Evolutionary conservation across 768 basidiomycete genomes (phyloP), one percentile per base, ranked within the genome.

Genomic region (Russula emetica): DNA sequence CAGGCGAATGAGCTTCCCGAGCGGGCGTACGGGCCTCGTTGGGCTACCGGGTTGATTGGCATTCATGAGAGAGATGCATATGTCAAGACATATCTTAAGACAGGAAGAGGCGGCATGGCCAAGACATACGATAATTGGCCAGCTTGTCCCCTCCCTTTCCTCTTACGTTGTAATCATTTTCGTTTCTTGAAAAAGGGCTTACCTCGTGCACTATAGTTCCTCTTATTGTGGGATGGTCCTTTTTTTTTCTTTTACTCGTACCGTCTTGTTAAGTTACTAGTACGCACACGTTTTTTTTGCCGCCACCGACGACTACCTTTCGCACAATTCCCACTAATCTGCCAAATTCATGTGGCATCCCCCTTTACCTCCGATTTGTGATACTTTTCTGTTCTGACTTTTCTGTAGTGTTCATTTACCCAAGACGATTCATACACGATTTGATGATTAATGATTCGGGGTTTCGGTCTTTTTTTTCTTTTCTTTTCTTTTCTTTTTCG

Each of bases 1-100:
- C 52, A 67, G 67, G 58, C 53, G 66, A 32, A 68, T 68, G 67
- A 68, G 67, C 55, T 67, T 67, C 62, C 65, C 58, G 18, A 47
- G 63, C 14, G 62, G 51, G 18, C 65, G 65, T 38, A n/a, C 44
- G 16, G 52, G 55, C 16, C 42, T 66, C 1, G 38, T 58, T 14
- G 62, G 52, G 22, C 36, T 64, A 26, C 62, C 64, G 34, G 55
- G 45, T 5, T 65, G 34, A 64, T 20, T 3, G 14, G 22, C 7
- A 9, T 14, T 22, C 38, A 5, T 24, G 34, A 13, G 38, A 58
- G 45, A 54, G 6, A 30, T 0, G 28, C 18, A 42, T 10, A 22
- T 40, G 45, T 30, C 5, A 45, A 61, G 55, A 44, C n/a, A 44
- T 13, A 30, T 40, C 24, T 14, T 20, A 11, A 40, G 47, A 50